A percentile compares a stretch with the other conserved stretches of the same genome.
Evolutionary conservation across 2,329 filamentous ascomycete species (phyloP).

Genomic region (Pseudocercospora eumusae): DNA sequence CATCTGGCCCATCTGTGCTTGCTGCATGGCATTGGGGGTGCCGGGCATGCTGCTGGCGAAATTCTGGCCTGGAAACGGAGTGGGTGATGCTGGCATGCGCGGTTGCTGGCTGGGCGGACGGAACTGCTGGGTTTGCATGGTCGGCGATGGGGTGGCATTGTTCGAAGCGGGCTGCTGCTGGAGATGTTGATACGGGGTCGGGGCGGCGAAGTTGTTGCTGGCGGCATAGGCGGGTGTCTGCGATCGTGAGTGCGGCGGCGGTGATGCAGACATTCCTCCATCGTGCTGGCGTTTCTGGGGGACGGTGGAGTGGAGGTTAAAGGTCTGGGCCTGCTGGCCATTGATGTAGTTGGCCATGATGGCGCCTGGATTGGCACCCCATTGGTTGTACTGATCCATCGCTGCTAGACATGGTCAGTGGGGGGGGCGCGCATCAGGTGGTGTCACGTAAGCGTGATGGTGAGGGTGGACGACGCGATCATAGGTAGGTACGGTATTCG

Average conservation of each 20-base stretch:
- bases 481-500: background rate
- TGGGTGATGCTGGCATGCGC: slow-evolving; percentile 74
- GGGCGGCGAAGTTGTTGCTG: slow-evolving; percentile 57
- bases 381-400: slow-evolving; percentile 12
- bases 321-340: slow-evolving; percentile 60
- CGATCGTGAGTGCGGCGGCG: slow-evolving; percentile 80
- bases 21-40: slow-evolving; percentile 30
- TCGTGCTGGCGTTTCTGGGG: slow-evolving; percentile 92
- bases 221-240: slow-evolving; percentile 71
- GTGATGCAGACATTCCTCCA: slow-evolving; percentile 73
- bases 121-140: slow-evolving; percentile 79
- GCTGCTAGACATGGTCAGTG: slow-evolving; percentile 7
- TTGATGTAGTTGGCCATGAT: slow-evolving; percentile 10
- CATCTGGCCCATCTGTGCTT: slow-evolving; percentile 22
- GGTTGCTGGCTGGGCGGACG: slow-evolving; percentile 52
- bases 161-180: slow-evolving; percentile 70
- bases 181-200: slow-evolving; percentile 76
- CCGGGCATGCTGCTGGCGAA: slow-evolving; percentile 49
- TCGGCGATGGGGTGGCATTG: slow-evolving; percentile 88
- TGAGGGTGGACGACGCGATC: background rate
- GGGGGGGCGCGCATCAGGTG: background rate
- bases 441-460: background rate
- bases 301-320: slow-evolving; percentile 81
- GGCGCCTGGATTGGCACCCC: slow-evolving; percentile 1
- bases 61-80: slow-evolving; percentile 63